Base-by-base conservation (phyloP, 139 green algal species). In the Nannochloris sp. region DNA sequence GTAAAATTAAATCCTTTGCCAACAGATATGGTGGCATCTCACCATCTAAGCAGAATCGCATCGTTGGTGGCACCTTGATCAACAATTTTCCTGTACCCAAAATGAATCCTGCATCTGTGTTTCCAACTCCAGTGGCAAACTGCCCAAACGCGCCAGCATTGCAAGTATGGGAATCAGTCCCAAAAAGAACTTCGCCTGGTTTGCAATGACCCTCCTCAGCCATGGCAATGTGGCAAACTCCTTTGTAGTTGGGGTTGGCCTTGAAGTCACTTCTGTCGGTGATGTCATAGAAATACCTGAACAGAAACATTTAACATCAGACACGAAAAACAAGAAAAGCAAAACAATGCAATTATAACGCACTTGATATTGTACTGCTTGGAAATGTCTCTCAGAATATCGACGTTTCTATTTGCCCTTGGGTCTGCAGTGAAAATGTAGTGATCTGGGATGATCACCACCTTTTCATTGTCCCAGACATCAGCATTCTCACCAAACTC, bases 191-290 rank as follows among this genome's bases (percentile, higher is more conserved):
- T 79, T 95, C 88, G 8, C 63, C 87, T 50, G 79, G 75, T 57
- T 76, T 65, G 57, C 76, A 81, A 69, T 84, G 75, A 30, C 83
- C 70, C 71, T 90, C 87, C 75, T 96, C 82, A n/a, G 90, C 90
- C 55, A 96, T 70, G 2, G 90, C 90, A 14, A 97, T 72, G 67
- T 97, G 89, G 81, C 89, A 96, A 31, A 96, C 89, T 14, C 91
- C 91, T 82, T 97, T 97, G 82, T 97, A 97, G 69, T 96, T 80
- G 11, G 91, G 91, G 82, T 97, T 97, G 40, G 92, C 90, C 30
- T 80, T 78, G 79, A 97, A 97, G 78, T 97, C 77, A 63, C 56
- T 70, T 45, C 83, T 75, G 74, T 97, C 82, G 16, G 67, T 82
- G 75, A 97, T 97, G 78, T 97, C 91, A 62, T 97, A 97, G 53